Evolutionary conservation across 495 filamentous ascomycete species (phyloP), one percentile per base, ranked within the genome.

Genomic region (Thermothielavioides terrestris): DNA sequence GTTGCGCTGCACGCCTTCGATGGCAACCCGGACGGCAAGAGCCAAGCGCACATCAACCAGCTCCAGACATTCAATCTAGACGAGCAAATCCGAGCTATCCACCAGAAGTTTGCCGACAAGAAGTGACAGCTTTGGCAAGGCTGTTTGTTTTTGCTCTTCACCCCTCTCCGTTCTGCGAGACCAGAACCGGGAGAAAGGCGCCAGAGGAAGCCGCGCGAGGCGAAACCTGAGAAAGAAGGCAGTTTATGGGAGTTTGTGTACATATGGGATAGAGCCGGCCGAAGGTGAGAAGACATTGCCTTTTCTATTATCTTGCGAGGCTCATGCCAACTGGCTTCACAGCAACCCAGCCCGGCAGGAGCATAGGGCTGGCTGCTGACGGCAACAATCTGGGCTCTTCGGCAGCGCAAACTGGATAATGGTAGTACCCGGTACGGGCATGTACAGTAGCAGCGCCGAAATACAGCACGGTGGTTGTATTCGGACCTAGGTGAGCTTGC

Each of bases 81-180:
- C 58, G 83, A 87, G 68, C 83, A 87, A 65, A 82, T 87, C 35
- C 68, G 78, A 49, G 75, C 76, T 10, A 82, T 86, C 41, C 80
- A 83, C 49, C 73, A 83, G 55, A 85, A 82, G 62, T 83, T 77
- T 56, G 75, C 66, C 31, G 69, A 73, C 10, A 72, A 68, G 53
- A 68, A 70, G 47, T 67, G 45, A 59, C n/a, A n/a, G n/a, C n/a
- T n/a, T n/a, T n/a, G n/a, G 49, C 2, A 6, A 14, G 4, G 22
- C n/a, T n/a, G n/a, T n/a, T n/a, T n/a, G n/a, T n/a, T n/a, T n/a
- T n/a, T n/a, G n/a, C n/a, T n/a, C n/a, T n/a, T n/a, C n/a, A n/a
- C n/a, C n/a, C n/a, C n/a, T n/a, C n/a, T n/a, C n/a, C n/a, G n/a
- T n/a, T n/a, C n/a, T n/a, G n/a, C n/a, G n/a, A n/a, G n/a, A n/a